A percentile compares a stretch with the other conserved stretches of the same genome.
Conservation (phyloP, 1,284 basidiomycete genomes). For the Trametes sp. region DNA sequence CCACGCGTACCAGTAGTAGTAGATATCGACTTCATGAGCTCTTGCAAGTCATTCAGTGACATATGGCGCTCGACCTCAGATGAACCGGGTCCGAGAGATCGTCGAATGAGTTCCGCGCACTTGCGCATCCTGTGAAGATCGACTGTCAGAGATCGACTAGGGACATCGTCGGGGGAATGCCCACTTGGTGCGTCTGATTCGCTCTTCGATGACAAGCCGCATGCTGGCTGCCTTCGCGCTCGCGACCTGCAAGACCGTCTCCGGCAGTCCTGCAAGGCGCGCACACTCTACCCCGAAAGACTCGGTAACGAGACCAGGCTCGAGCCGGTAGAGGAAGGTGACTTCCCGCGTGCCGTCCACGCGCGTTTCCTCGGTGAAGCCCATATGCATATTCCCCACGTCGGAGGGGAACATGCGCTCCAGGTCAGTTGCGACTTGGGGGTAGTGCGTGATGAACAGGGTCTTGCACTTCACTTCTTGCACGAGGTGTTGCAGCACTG, state of each 20-base stretch:
- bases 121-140: conserved; percentile 32
- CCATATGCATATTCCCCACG: conserved; percentile 88
- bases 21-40: conserved; percentile 23
- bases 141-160: neutral
- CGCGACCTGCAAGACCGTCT: conserved; percentile 68
- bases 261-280: conserved; percentile 82
- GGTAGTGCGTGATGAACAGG: conserved; percentile 96
- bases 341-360: conserved; percentile 80
- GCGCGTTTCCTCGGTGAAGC: conserved; percentile 70
- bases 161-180: conserved; percentile 19
- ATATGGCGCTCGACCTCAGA: conserved; percentile 14
- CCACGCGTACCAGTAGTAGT: conserved; percentile 5
- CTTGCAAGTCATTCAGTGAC: conserved; percentile 23
- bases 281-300: conserved; percentile 93
- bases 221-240: conserved; percentile 63
- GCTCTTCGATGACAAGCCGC: conserved; percentile 57
- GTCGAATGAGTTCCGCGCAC: conserved; percentile 28
- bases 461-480: conserved; percentile 75
- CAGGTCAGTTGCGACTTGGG: conserved; percentile 69
- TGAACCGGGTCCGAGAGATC: conserved; percentile 18
- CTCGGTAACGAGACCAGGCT: conserved; percentile 76
- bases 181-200: conserved; percentile 60
- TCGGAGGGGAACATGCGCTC: conserved; percentile 60
- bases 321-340: conserved; percentile 85
- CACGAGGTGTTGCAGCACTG: conserved; percentile 80